These are phyloP conservation scores for Pigoraptor vietnamica DNA, from an alignment of 78 protist genomes.

Conservation along the genomic window DNA sequence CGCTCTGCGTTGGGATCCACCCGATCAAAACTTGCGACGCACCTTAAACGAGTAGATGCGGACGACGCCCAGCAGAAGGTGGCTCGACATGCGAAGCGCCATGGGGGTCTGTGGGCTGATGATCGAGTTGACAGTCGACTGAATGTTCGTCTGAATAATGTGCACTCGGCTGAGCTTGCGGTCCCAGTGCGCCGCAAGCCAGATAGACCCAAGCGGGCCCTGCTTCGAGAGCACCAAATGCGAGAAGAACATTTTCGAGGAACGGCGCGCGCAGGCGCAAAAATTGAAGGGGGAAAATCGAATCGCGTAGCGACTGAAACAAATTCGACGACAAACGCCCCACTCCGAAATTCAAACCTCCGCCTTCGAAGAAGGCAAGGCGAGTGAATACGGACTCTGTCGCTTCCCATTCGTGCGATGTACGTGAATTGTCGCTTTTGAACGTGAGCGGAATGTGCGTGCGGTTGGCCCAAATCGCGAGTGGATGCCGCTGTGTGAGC, in stretches of 20 bases:
- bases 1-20: not conserved
- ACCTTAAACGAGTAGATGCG: conserved; percentile 68
- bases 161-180: conserved; percentile 39
- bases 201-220: conserved; percentile 66
- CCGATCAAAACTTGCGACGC: not conserved
- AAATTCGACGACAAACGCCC: too few relatives aligned
- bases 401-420: too few relatives aligned
- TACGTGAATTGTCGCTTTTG: too few relatives aligned
- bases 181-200: conserved; percentile 90
- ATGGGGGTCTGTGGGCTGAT: conserved; percentile 58
- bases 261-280: too few relatives aligned
- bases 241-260: conserved; percentile 68
- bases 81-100: conserved; percentile 85
- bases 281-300: too few relatives aligned
- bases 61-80: conserved; percentile 81
- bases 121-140: conserved; percentile 57
- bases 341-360: too few relatives aligned
- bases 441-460: too few relatives aligned
- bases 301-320: too few relatives aligned
- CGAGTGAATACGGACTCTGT: too few relatives aligned
- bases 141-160: conserved; percentile 48
- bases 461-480: not conserved
- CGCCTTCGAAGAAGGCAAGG: too few relatives aligned
- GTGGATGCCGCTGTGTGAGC: not conserved
- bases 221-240: conserved; percentile 62